These are phyloP conservation scores for Diatrype stigma DNA, from an alignment of 2,329 filamentous ascomycete genomes.

Conservation along the genomic window DNA sequence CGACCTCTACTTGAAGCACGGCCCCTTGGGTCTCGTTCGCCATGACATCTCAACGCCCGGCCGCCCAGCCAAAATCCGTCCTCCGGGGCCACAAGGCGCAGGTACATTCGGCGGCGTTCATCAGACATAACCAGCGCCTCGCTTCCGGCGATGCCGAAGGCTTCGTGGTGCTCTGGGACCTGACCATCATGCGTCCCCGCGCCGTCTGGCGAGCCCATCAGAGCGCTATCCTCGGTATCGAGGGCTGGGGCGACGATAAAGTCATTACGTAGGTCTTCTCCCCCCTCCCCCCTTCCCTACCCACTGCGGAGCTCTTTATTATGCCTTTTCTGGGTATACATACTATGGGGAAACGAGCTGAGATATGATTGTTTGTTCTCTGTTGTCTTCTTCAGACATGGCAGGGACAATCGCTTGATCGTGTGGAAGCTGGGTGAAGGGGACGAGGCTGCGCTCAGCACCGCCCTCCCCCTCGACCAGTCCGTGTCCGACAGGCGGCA, in stretches of 20 bases:
- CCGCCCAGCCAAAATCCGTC: constrained; percentile 54
- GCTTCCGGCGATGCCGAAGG: constrained; percentile 87
- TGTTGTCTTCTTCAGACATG: constrained; percentile 64
- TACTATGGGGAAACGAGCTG: too few species aligned
- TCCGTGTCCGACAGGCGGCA: constrained; percentile 45
- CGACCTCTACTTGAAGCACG: too few species aligned
- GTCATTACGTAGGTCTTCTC: constrained; percentile 72
- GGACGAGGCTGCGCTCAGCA: constrained; percentile 63
- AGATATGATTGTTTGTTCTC: too few species aligned
- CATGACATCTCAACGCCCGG: constrained; percentile 22
- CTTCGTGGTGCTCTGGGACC: constrained; percentile 81
- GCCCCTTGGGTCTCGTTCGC: too few species aligned
- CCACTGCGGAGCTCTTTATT: too few species aligned
- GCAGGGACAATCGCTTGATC: constrained; percentile 79
- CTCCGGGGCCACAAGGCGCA: constrained; percentile 81
- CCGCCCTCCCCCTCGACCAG: constrained; percentile 65
- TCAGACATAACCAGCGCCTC: constrained; percentile 69
- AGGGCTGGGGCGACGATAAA: constrained; percentile 65
- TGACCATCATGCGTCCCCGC: constrained; percentile 73
- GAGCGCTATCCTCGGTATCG: constrained; percentile 70
- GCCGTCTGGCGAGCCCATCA: constrained; percentile 86
- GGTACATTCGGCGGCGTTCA: constrained; percentile 73
- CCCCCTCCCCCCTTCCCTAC: too few species aligned
- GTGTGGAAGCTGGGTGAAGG: constrained; percentile 70
- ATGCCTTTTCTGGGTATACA: too few species aligned